Evolutionary conservation across 148 eudicot genomes (phyloP).

Genomic region (Arctostaphylos glauca): DNA sequence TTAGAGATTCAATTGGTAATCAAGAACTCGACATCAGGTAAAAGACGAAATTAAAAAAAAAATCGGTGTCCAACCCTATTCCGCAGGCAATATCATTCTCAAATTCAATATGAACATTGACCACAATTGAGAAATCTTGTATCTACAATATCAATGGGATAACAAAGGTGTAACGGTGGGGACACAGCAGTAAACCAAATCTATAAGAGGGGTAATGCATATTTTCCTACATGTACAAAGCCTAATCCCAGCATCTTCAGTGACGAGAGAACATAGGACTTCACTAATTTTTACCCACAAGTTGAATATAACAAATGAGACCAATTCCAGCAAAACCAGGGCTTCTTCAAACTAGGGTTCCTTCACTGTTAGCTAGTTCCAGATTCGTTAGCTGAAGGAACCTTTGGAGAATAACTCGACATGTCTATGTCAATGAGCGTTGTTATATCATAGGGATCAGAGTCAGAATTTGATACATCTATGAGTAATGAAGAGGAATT

Average conservation of each 20-base stretch:
- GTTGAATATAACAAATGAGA: background rate
- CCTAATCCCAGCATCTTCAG: slow-evolving; percentile 12
- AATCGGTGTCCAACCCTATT: background rate
- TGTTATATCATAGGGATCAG: slow-evolving; percentile 64
- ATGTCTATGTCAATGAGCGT: slow-evolving; percentile 78
- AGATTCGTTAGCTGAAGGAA: slow-evolving; percentile 52
- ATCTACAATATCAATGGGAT: background rate
- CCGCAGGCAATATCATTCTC: background rate
- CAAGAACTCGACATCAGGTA: background rate
- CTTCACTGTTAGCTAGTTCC: slow-evolving; percentile 45
- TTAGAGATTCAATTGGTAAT: background rate
- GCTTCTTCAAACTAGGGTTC: slow-evolving; percentile 5
- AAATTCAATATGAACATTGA: background rate
- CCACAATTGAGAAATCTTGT: background rate
- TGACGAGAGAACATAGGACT: background rate
- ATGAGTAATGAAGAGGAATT: slow-evolving; percentile 64
- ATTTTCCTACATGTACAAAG: slow-evolving; percentile 20
- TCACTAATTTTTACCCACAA: background rate
- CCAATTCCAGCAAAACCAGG: background rate
- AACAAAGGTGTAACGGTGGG: background rate
- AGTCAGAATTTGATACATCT: slow-evolving; percentile 52
- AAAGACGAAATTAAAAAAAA: background rate
- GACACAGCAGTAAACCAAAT: background rate
- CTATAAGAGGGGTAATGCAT: background rate
- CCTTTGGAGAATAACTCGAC: slow-evolving; percentile 49